Base-by-base conservation (phyloP, 805 yeast species). In the Hermanozyma aechmeae region DNA sequence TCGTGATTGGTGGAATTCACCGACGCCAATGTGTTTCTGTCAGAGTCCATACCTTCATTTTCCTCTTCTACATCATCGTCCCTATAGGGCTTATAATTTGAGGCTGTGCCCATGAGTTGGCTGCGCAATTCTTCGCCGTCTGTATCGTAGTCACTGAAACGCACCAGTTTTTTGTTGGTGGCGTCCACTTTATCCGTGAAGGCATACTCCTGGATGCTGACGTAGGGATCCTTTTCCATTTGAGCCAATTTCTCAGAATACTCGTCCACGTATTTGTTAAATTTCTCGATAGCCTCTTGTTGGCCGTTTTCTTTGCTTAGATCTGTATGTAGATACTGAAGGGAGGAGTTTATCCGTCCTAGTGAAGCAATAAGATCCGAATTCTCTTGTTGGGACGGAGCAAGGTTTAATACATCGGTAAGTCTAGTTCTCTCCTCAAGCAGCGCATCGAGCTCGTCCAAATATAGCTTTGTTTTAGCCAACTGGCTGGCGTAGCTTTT, bases 381-480 rank as follows among this genome's bases (percentile, higher is more conserved):
- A 31, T 57, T 59, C 33, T 62, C 68, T 24, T 58, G 51, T 10
- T 52, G 32, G 6, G 65, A 57, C 3, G 69, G 69, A 15, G 56
- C 43, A 19, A 61, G 49, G 18, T 49, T 39, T 21, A 62, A 48
- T 11, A 50, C 43, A 5, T 34, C 31, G 4, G 54, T 32, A 24
- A 58, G 47, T 12, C 54, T 38, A 8, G 43, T 41, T 13, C 68
- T 39, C 33, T 61, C 68, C 22, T 60, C 65, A 3, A 56, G 31
- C 3, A 39, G 37, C 12, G 50, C 42, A 12, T 42, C 50, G 11
- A 62, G 41, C 37, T 50, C 55, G 18, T 43, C 53, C n/a, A 58
- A 28, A 18, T 43, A 44, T 2, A 41, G 30, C 5, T 29, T 27
- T 7, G 43, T 30, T 31, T 43, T 48, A 14, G 34, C 34, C 6